Base-by-base conservation (phyloP, 192 early-diverging fungal species). In the Coemansia sp. region DNA sequence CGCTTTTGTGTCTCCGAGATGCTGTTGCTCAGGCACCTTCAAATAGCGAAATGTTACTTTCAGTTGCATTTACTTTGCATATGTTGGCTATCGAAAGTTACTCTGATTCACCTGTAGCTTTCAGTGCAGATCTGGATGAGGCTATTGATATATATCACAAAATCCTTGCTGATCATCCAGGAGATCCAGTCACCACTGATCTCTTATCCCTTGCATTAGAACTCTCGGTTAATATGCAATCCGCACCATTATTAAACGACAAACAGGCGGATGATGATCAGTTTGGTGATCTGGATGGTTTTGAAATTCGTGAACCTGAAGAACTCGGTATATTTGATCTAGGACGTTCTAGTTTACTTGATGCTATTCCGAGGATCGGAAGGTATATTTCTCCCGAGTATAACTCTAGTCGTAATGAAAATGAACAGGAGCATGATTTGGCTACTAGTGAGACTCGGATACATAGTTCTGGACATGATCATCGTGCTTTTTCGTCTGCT, bases 111-210 rank as follows among this genome's bases (percentile, higher is more conserved):
- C 36, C 17, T 5, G 9, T 26, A 4, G 26, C 22, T 11, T 26
- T 28, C 45, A 33, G 35, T 4, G 13, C 2, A 0, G 59, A 59
- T 11, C 50, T 77, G 15, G 67, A 77, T 28, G 30, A 53, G 29
- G 63, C 74, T 1, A 59, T 77, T 17, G 74, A 77, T 20, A 40
- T 35, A 4, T 77, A 77, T 45, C 74, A 77, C 35, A 45, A 38
- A 22, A 53, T 71, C 3, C 33, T 77, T 25, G 36, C 74, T 0
- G 59, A 43, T 4, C 32, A 55, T n/a, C 68, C 68, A 1, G 68
- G 68, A 2, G 68, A 77, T 19, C 35, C 67, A 2, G 53, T 53
- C n/a, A 50, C 63, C 6, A 77, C 67, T 0, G 74, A 77, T 46
- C 54, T 77, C 17, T 38, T 77, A 17, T 35, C 74, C 0, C 45